Evolutionary conservation across 352 stramenopile species (phyloP).

Genomic region (Globisporangium spiculum): DNA sequence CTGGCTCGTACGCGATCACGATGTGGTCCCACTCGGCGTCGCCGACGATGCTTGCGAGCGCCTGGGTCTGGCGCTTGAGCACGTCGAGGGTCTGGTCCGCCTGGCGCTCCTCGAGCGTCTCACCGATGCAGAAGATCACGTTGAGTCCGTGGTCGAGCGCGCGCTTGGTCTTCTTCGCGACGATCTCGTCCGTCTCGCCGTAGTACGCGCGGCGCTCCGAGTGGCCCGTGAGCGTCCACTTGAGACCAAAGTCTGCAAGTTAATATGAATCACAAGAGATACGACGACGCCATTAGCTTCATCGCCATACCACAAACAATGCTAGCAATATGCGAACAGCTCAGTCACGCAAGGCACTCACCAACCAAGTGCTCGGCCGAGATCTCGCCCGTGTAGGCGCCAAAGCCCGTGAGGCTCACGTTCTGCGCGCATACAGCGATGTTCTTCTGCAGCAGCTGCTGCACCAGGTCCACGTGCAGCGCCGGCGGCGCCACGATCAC

Average conservation of each 20-base stretch:
- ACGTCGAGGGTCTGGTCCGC: slow-evolving; percentile 90
- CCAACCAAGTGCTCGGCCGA: slow-evolving; percentile 87
- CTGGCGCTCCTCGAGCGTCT: slow-evolving; percentile 91
- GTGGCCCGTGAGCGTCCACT: slow-evolving; percentile 89
- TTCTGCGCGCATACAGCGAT: slow-evolving; percentile 80
- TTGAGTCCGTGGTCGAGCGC: slow-evolving; percentile 87
- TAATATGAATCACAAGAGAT: background rate
- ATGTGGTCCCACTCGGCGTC: slow-evolving; percentile 81
- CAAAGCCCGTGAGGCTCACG: slow-evolving; percentile 77
- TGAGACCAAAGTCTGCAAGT: slow-evolving; percentile 55
- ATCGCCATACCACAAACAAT: background rate
- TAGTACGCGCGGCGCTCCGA: slow-evolving; percentile 92
- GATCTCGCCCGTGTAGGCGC: slow-evolving; percentile 93
- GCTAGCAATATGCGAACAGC: background rate
- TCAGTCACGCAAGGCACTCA: slow-evolving; percentile 1
- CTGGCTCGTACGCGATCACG: slow-evolving; percentile 96
- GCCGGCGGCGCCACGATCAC: slow-evolving; percentile 77
- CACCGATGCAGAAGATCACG: slow-evolving; percentile 97
- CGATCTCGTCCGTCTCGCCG: slow-evolving; percentile 90
- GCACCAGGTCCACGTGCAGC: slow-evolving; percentile 62
- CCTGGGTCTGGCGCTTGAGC: slow-evolving; percentile 94
- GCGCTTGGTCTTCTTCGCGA: slow-evolving; percentile 93
- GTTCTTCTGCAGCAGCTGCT: slow-evolving; percentile 49
- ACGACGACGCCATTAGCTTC: background rate
- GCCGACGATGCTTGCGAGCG: slow-evolving; percentile 81